Percentiles rank a stretch among this genome's conserved stretches.
Evolutionary conservation across 805 yeast genomes (phyloP).

Genomic region (Tetrapisispora arboricola): DNA sequence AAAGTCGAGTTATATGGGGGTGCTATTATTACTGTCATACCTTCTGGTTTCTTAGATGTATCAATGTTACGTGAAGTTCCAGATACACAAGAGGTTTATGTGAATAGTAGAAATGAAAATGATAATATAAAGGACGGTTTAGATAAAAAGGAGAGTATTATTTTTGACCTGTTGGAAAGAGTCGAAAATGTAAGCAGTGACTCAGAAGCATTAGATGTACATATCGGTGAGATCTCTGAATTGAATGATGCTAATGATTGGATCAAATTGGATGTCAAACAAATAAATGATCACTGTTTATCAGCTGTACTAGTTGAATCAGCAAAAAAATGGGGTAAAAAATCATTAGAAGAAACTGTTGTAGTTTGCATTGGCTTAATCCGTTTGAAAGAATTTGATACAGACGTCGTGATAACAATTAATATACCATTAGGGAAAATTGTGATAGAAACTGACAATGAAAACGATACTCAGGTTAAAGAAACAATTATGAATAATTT

Average conservation of each 20-base stretch:
- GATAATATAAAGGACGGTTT: constrained; percentile 30
- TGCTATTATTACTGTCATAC: constrained; percentile 52
- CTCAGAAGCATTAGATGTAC: constrained; percentile 37
- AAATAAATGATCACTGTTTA: constrained; percentile 8
- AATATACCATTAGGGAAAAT: constrained; percentile 41
- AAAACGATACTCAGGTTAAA: too few species aligned
- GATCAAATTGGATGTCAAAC: constrained; percentile 20
- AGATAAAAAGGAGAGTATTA: constrained; percentile 42
- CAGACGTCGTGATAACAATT: constrained; percentile 54
- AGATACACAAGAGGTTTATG: constrained; percentile 87
- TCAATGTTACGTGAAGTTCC: constrained; percentile 75
- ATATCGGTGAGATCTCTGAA: constrained; percentile 44
- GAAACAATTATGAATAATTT: not conserved
- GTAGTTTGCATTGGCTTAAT: constrained; percentile 48
- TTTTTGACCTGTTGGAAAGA: constrained; percentile 54
- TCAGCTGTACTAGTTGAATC: constrained; percentile 34
- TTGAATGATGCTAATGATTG: constrained; percentile 32
- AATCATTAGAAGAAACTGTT: constrained; percentile 29
- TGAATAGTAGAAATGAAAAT: constrained; percentile 32
- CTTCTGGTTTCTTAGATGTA: constrained; percentile 60
- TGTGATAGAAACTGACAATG: constrained; percentile 2
- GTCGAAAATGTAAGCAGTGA: constrained; percentile 34
- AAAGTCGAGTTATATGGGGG: constrained; percentile 62
- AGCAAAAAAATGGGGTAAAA: constrained; percentile 45
- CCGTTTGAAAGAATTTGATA: constrained; percentile 38